Evolutionary conservation across 768 basidiomycete genomes (phyloP).

Genomic region (Suillus alpinus): DNA sequence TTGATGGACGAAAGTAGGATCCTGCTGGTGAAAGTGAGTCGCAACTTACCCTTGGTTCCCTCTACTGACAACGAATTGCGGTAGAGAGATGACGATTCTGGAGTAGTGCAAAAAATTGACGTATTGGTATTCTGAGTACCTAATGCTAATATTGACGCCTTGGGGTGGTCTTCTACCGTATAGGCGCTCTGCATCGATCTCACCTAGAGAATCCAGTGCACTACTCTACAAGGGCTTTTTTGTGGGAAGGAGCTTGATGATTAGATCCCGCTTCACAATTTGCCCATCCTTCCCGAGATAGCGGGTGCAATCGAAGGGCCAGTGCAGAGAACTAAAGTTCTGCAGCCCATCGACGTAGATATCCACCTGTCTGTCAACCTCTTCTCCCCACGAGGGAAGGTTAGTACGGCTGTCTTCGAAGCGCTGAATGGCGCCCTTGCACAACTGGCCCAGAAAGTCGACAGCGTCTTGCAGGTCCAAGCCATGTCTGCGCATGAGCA

Average conservation of each 20-base stretch:
- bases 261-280: too few species aligned
- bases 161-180: too few species aligned
- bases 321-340: slow-evolving; percentile 33
- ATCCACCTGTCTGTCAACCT: slow-evolving; percentile 55
- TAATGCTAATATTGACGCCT: too few species aligned
- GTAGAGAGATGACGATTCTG: slow-evolving; percentile 34
- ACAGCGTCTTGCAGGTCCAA: slow-evolving; percentile 59
- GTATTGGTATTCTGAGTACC: slow-evolving; percentile 31
- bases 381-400: slow-evolving; percentile 49
- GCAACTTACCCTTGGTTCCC: not conserved
- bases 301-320: too few species aligned
- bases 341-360: slow-evolving; percentile 60
- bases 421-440: slow-evolving; percentile 50
- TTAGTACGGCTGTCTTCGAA: slow-evolving; percentile 32
- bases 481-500: slow-evolving; percentile 60
- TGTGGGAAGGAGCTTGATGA: too few species aligned
- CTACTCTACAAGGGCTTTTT: too few species aligned
- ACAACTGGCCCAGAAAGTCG: slow-evolving; percentile 59
- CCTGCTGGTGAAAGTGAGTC: slow-evolving; percentile 43
- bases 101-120: slow-evolving; percentile 40
- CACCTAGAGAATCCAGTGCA: too few species aligned
- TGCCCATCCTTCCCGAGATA: too few species aligned
- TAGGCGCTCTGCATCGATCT: too few species aligned
- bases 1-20: slow-evolving; percentile 47
- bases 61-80: slow-evolving; percentile 2